Conservation (phyloP, 2,329 filamentous ascomycete species). For the Exophiala sideris region DNA sequence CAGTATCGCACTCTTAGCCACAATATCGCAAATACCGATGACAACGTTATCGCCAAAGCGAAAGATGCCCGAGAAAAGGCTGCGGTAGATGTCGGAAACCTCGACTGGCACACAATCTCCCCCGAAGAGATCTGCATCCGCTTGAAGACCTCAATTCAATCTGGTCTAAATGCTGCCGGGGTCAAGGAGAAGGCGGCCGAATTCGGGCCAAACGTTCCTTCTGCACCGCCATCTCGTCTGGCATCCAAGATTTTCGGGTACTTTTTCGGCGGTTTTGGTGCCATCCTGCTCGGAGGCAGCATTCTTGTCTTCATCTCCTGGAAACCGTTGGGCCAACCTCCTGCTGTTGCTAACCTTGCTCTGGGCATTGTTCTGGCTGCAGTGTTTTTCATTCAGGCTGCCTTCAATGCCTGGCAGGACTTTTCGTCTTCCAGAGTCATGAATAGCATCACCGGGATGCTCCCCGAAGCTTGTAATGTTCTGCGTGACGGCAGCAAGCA, state of each 20-base stretch:
- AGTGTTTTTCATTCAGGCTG: slow-evolving; percentile 67
- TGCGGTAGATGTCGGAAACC: slow-evolving; percentile 53
- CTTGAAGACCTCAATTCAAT: slow-evolving; percentile 53
- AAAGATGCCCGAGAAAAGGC: slow-evolving; percentile 35
- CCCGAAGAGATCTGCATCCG: slow-evolving; percentile 58
- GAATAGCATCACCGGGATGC: slow-evolving; percentile 74
- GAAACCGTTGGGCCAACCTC: slow-evolving; percentile 71
- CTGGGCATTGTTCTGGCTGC: slow-evolving; percentile 69
- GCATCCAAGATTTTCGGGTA: slow-evolving; percentile 62
- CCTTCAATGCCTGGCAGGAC: slow-evolving; percentile 69
- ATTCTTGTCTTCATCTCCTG: slow-evolving; percentile 74
- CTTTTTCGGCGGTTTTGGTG: slow-evolving; percentile 74
- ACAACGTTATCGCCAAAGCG: slow-evolving; percentile 41
- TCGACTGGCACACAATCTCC: slow-evolving; percentile 66
- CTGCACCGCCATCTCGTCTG: slow-evolving; percentile 61
- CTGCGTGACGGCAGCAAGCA: slow-evolving; percentile 57
- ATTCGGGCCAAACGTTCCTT: slow-evolving; percentile 65
- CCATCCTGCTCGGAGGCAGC: slow-evolving; percentile 64
- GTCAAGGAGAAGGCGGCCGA: slow-evolving; percentile 53
- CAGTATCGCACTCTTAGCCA: slow-evolving; percentile 40
- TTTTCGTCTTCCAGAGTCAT: slow-evolving; percentile 75
- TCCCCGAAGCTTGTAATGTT: slow-evolving; percentile 68
- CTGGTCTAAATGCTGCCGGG: slow-evolving; percentile 61
- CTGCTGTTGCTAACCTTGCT: slow-evolving; percentile 65
- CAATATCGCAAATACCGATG: slow-evolving; percentile 55